Evolutionary conservation across 345 rosid genomes (phyloP).

Genomic region (Euphorbia tirucalli): DNA sequence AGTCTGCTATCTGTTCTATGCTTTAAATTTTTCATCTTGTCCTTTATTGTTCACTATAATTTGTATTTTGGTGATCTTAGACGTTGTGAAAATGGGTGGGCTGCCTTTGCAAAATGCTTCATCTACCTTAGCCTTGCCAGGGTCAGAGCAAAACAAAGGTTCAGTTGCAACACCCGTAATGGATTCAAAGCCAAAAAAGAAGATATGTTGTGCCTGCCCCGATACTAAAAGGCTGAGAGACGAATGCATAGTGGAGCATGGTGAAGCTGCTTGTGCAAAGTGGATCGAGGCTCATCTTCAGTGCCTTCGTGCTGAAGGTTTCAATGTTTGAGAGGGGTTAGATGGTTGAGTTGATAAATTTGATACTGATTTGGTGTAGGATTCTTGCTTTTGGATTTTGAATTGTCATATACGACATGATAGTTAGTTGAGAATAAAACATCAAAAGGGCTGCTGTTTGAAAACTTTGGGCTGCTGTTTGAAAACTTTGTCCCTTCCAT

Average conservation of each 20-base stretch:
- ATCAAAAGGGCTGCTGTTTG: background rate
- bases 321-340: slow-evolving; percentile 55
- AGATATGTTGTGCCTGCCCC: slow-evolving; percentile 91
- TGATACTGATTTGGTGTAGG: slow-evolving; percentile 21
- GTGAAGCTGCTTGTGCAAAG: slow-evolving; percentile 82
- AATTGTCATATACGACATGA: slow-evolving; percentile 3
- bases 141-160: slow-evolving; percentile 41
- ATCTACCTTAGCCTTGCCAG: slow-evolving; percentile 40
- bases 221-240: slow-evolving; percentile 88
- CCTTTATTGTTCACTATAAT: background rate
- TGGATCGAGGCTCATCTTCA: slow-evolving; percentile 91
- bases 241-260: slow-evolving; percentile 82
- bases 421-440: slow-evolving; percentile 23
- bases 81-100: slow-evolving; percentile 46
- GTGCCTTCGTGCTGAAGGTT: slow-evolving; percentile 93
- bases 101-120: slow-evolving; percentile 42
- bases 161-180: slow-evolving; percentile 25
- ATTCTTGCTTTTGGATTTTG: slow-evolving; percentile 12
- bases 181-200: slow-evolving; percentile 76
- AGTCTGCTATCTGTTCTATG: background rate
- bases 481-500: no score
- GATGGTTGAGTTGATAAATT: slow-evolving; percentile 23
- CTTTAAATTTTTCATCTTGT: slow-evolving; percentile 7
- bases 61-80: background rate
- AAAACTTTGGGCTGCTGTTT: no score